Evolutionary conservation across 768 basidiomycete genomes (phyloP), one percentile per base, ranked within the genome.

Genomic region (Tulasnella sp.): DNA sequence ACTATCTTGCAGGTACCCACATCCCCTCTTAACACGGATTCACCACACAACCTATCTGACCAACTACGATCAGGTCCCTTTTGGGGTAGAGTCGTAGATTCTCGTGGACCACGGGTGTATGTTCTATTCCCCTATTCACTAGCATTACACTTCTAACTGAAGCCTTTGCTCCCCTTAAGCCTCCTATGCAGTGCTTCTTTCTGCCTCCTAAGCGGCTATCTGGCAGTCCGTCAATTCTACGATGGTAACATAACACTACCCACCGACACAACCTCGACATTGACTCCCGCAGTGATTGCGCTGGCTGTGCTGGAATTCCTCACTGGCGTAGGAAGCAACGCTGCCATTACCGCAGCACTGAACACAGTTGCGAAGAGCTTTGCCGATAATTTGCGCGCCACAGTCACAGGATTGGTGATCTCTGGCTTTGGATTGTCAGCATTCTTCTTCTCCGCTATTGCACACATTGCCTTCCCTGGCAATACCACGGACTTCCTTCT

Each of bases 381-480:
- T 58, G 78, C 84, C 0, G 79, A 87, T 54, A 66, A 66, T 37
- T 71, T 87, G 82, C 73, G 88, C 16, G 88, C 81, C 9, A 78
- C 78, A 0, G 75, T 78, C 7, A 86, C 83, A 0, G 81, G 82
- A 1, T 62, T 88, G 7, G 88, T 91, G 29, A 65, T 90, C 16
- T 86, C 87, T 0, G 90, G 87, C 28, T 90, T 87, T 56, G 90
- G 91, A 0, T 75, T 96, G 13, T 90, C 87, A 0, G 91, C 91
- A 0, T 93, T 93, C 69, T 70, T 85, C 56, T 95, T 92, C 66
- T 84, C 86, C 10, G 73, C 78, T 1, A 66, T 92, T 32, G 78
- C 87, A 0, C 79, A 81, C 50, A 59, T 74, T 0, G 62, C 80
- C 37, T 92, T 79, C 59, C 78, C 83, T 0, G 88, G 85, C 0